A percentile compares a stretch with the other conserved stretches of the same genome.
Conservation (phyloP, 2,329 filamentous ascomycete species). For the Eurotiales sp. region DNA sequence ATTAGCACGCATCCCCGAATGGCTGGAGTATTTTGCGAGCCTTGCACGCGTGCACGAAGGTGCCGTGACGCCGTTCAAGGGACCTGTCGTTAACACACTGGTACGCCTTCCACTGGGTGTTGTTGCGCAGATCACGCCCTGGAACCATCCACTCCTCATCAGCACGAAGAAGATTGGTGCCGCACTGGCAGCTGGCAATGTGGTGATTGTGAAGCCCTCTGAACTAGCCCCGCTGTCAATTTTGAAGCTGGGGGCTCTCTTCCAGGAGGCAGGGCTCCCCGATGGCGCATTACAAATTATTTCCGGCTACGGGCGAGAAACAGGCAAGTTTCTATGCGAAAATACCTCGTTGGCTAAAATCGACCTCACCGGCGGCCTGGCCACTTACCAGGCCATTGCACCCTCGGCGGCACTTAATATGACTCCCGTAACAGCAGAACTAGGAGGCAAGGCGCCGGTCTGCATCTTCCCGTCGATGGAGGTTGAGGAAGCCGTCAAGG, state of each 20-base stretch:
- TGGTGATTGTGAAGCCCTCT: constrained; percentile 37
- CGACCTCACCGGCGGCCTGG: constrained; percentile 22
- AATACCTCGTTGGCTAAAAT: constrained; percentile 20
- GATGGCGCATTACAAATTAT: constrained; percentile 30
- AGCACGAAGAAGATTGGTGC: constrained; percentile 38
- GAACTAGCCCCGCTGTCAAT: constrained; percentile 44
- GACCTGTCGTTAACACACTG: constrained; percentile 36
- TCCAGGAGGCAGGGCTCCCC: constrained; percentile 42
- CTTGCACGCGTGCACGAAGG: constrained; percentile 65
- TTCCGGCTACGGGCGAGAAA: constrained; percentile 51
- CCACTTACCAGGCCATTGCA: constrained; percentile 23
- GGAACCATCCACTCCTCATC: constrained; percentile 37
- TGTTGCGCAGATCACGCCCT: constrained; percentile 37
- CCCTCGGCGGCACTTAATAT: constrained; percentile 17
- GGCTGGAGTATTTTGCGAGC: constrained; percentile 69
- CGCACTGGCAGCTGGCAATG: constrained; percentile 39
- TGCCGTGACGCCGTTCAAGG: constrained; percentile 59
- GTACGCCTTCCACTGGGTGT: constrained; percentile 37
- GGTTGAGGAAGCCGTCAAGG: constrained; percentile 21
- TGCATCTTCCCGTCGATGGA: constrained; percentile 23
- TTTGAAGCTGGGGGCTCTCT: constrained; percentile 35
- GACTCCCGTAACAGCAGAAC: constrained; percentile 23
- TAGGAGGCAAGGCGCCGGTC: constrained; percentile 26
- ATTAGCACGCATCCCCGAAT: constrained; percentile 53
- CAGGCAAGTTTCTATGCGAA: constrained; percentile 51